These are phyloP conservation scores for Wickerhamiella cacticola DNA, from an alignment of 805 yeast species.

Conservation along the genomic window DNA sequence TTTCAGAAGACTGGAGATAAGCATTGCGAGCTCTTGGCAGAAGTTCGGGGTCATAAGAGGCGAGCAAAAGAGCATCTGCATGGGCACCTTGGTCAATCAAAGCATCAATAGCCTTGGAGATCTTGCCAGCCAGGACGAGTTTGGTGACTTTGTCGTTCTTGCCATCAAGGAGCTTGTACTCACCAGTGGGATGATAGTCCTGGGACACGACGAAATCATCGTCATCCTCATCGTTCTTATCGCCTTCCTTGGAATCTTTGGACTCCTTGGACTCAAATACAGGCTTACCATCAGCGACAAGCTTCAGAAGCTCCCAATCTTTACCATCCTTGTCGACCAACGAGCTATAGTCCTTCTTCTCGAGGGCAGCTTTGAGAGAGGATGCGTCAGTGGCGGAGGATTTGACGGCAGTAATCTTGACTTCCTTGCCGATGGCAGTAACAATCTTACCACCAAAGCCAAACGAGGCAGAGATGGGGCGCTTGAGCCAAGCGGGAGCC, in stretches of 20 bases:
- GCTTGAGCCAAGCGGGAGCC: conserved; percentile 81
- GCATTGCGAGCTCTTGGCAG: conserved; percentile 59
- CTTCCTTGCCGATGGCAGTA: conserved; percentile 32
- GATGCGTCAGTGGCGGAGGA: conserved; percentile 5
- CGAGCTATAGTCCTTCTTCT: conserved; percentile 36
- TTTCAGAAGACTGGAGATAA: conserved; percentile 51
- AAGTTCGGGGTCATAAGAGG: conserved; percentile 39
- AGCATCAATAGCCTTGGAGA: conserved; percentile 51
- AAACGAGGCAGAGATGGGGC: conserved; percentile 64
- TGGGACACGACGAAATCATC: conserved; percentile 30
- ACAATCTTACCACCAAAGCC: conserved; percentile 92
- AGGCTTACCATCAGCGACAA: conserved; percentile 20
- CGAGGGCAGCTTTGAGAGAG: conserved; percentile 16
- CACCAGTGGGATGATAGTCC: conserved; percentile 25
- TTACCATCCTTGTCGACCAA: conserved; percentile 24
- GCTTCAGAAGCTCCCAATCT: conserved; percentile 31
- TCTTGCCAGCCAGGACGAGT: conserved; percentile 49
- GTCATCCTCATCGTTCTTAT: conserved; percentile 26
- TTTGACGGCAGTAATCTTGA: conserved; percentile 32
- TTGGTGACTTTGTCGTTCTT: conserved; percentile 31
- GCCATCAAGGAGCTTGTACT: conserved; percentile 26
- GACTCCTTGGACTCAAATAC: conserved; percentile 14
- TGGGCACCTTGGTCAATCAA: conserved; percentile 53
- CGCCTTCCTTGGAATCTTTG: conserved; percentile 13
- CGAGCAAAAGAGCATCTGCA: conserved; percentile 70